These are phyloP conservation scores for Boletus eberwhitei DNA, from an alignment of 768 basidiomycete species.

Conservation along the genomic window DNA sequence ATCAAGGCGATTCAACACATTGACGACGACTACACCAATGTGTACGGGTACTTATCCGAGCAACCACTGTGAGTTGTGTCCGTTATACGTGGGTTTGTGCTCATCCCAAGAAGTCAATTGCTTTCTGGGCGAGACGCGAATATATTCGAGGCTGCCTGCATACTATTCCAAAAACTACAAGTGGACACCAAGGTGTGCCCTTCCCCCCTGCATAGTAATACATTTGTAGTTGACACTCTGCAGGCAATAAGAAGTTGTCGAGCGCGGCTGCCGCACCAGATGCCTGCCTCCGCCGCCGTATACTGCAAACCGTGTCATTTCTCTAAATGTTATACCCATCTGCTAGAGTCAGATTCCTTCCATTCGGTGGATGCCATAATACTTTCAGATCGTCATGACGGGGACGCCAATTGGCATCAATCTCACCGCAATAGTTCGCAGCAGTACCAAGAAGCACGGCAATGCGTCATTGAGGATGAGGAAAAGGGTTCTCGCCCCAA, in stretches of 20 bases:
- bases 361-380: slow-evolving; percentile 39
- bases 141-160: slow-evolving; percentile 34
- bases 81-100: not conserved
- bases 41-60: slow-evolving; percentile 13
- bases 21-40: slow-evolving; percentile 7
- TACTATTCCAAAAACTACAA: slow-evolving; percentile 20
- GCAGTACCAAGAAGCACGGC: slow-evolving; percentile 13
- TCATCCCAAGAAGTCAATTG: slow-evolving; percentile 21
- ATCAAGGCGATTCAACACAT: slow-evolving; percentile 25
- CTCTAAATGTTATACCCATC: slow-evolving; percentile 36
- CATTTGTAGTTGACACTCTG: not conserved
- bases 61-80: slow-evolving; percentile 21
- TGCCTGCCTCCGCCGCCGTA: slow-evolving; percentile 20
- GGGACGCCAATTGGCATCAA: slow-evolving; percentile 34
- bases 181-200: slow-evolving; percentile 11
- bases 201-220: not conserved
- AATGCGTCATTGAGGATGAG: slow-evolving; percentile 31
- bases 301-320: slow-evolving; percentile 38
- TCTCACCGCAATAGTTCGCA: slow-evolving; percentile 24
- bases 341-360: slow-evolving; percentile 31
- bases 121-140: slow-evolving; percentile 24
- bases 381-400: slow-evolving; percentile 12
- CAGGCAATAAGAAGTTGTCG: slow-evolving; percentile 23
- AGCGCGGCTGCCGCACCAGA: slow-evolving; percentile 15
- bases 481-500: slow-evolving; percentile 35